Percentiles rank a stretch among this genome's conserved stretches.
phyloP scores from a whole-genome alignment of 78 protist species.

The Protostelium mycophagum region DNA sequence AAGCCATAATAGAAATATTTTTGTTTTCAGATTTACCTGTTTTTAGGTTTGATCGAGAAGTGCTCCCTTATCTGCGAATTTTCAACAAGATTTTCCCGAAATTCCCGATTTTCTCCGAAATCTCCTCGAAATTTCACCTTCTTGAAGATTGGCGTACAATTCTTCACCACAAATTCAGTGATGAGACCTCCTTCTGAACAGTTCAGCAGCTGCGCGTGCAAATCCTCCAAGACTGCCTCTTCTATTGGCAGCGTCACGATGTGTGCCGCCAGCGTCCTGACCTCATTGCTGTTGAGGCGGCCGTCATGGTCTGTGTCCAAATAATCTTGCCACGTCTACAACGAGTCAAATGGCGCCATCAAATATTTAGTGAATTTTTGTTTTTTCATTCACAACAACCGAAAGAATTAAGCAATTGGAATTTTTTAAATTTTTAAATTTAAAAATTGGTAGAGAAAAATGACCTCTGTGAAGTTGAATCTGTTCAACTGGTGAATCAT shows the following conservation, averaged over 20 bases:
- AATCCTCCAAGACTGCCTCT: neutral
- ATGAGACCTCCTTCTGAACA: neutral
- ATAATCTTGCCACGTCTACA: conserved; percentile 17
- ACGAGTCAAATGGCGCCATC: neutral
- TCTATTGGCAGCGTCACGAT: conserved; percentile 33
- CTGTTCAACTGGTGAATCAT: conserved; percentile 41
- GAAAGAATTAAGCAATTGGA: no score
- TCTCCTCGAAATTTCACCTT: neutral
- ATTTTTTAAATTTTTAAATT: no score
- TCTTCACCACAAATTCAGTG: neutral
- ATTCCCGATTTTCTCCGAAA: neutral
- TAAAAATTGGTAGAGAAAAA: neutral
- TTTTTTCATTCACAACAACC: no score
- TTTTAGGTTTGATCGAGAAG: no score
- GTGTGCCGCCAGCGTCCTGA: conserved; percentile 53
- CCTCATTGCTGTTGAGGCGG: conserved; percentile 44
- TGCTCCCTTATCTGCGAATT: no score
- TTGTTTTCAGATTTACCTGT: neutral
- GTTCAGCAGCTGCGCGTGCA: conserved; percentile 3
- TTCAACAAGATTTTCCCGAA: neutral
- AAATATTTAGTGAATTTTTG: no score
- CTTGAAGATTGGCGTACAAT: neutral
- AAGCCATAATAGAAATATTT: neutral
- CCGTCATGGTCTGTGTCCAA: conserved; percentile 73
- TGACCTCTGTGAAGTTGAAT: neutral